Evolutionary conservation across 2,329 filamentous ascomycete genomes (phyloP), one percentile per base, ranked within the genome.

Genomic region (Fusarium annulatum): DNA sequence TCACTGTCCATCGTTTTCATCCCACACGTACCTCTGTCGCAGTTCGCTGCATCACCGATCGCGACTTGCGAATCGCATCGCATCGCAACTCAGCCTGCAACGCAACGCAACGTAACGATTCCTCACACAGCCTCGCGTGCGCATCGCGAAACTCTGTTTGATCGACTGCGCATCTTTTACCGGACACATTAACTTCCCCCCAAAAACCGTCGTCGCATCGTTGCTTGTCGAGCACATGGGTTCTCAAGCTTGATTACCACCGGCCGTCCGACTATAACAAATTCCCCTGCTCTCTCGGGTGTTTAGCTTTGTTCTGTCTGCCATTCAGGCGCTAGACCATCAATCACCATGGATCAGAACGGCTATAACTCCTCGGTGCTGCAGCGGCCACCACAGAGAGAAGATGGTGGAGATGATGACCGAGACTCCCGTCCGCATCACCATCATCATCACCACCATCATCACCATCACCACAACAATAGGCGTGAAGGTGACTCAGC

Each of bases 291-390:
- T 72, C 46, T 46, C 52, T 59, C 53, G 43, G 52, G 55, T 63
- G 61, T 63, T 64, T 61, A 69, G 59, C 59, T 63, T 64, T 61
- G 66, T 60, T 69, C 61, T 70, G 62, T 67, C 61, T 70, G 61
- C 45, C 64, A 48, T 63, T 46, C 53, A 41, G 66, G 72, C 71
- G 64, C 72, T 75, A 74, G 56, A 60, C 51, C 46, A 64, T 61
- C 78, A 78, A 64, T 60, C 77, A 78, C 63, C 68, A 87, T 87
- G 85, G 85, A 87, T 64, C 82, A 76, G 65, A 77, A 82, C 73
- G 83, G 83, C 77, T 88, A 87, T 74, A 85, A 82, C 73, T 86
- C 86, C 70, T 87, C 85, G 55, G 85, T 87, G 77, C 81, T 88
- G 80, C 85, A 85, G 76, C 84, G 81, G 71, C 84, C 83, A 71